phyloP scores from a whole-genome alignment of 257 asterid genomes.

The Nicotiana obtusifolia region DNA sequence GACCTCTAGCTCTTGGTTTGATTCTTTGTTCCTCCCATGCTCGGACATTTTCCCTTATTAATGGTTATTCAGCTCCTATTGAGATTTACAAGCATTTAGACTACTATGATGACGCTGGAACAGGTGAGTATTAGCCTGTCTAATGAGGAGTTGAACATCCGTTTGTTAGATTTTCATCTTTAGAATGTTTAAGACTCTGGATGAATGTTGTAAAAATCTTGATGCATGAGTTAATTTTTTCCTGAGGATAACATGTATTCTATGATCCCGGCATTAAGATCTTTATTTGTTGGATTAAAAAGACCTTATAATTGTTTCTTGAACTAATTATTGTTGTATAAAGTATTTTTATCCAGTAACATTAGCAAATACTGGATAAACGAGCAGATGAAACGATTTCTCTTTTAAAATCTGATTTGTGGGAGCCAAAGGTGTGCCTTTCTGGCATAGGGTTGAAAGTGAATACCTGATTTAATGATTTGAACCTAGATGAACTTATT shows the following conservation, averaged over 20 bases:
- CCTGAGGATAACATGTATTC: background rate
- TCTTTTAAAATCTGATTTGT: background rate
- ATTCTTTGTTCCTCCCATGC: constrained; percentile 90
- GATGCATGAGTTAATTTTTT: background rate
- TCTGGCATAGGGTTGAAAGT: constrained; percentile 1
- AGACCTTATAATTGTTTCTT: background rate
- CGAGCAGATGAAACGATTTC: background rate
- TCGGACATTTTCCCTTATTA: constrained; percentile 82
- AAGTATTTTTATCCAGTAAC: background rate
- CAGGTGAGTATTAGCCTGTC: constrained; percentile 37
- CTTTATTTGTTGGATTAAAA: background rate
- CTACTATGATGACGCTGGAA: constrained; percentile 79
- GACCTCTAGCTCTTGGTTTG: constrained; percentile 85
- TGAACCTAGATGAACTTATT: background rate
- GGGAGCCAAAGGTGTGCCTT: background rate
- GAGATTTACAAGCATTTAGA: constrained; percentile 97
- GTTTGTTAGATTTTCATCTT: background rate
- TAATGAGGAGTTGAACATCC: background rate
- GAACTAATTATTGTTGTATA: background rate
- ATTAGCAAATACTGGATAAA: background rate
- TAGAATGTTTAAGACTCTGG: background rate
- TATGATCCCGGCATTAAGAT: background rate
- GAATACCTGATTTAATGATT: background rate
- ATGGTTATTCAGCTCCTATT: constrained; percentile 93
- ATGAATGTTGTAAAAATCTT: background rate